Base-by-base conservation (phyloP, 352 stramenopile species). In the Pythium phragmiticola region DNA sequence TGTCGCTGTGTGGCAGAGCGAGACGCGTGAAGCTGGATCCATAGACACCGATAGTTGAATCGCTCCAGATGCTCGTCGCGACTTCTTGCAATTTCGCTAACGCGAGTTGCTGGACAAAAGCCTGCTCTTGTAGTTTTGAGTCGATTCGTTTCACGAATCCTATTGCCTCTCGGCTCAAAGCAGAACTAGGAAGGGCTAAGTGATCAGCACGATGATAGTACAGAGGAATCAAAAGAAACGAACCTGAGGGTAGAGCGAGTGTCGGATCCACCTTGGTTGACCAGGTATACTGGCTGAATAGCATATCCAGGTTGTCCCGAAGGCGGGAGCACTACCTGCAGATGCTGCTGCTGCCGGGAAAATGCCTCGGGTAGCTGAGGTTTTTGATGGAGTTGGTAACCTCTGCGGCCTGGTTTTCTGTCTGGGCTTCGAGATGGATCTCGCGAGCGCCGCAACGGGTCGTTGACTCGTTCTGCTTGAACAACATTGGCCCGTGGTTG, bases 1-100 rank as follows among this genome's bases (percentile, higher is more conserved):
- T 80, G 80, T 99, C 97, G 62, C 95, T 98, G 39, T 77, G 88
- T 13, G 96, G 96, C 28, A 99, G 78, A 42, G 95, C 89, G 19
- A 99, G 77, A n/a, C 88, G 85, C 1, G 95, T 99, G 46, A 97
- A 96, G 71, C 94, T 98, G 33, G 95, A 99, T 23, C 97, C 97
- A 66, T 98, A 99, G 17, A 98, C 79, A 57, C 98, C 96, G 34
- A 99, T 90, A 42, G 94, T 67, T 46, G 87, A 87, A 64, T 97
- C 84, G 23, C 85, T 73, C 93, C 94, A 98, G 9, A 98, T 37
- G 2, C 63, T 72, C 4, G 21, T 19, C 5, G 45, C 60, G 21
- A 60, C 26, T 30, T 62, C 60, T 43, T 73, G 55, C 48, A 73
- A 47, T 19, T 56, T 58, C 1, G 12, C 2, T 19, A 73, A 47